Conservation (phyloP, 345 rosid species). For the Salix caprea region DNA sequence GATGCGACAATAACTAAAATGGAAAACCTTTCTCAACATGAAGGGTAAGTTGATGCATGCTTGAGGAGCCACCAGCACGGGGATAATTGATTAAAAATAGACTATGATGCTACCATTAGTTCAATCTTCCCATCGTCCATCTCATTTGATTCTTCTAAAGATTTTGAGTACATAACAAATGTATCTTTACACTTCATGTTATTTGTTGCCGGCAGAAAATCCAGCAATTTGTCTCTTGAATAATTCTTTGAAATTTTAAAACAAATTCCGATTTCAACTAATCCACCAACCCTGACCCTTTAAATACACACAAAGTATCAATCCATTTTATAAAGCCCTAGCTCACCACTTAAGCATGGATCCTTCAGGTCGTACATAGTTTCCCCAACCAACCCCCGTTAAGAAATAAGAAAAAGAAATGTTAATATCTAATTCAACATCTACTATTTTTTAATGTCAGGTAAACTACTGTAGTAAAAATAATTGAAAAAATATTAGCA, state of each 20-base stretch:
- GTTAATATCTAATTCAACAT: not conserved
- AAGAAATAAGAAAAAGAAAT: not conserved
- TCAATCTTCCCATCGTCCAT: not conserved
- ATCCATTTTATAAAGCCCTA: slow-evolving; percentile 1
- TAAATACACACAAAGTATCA: not conserved
- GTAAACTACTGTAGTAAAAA: not conserved
- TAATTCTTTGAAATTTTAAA: not conserved
- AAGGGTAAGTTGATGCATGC: not conserved
- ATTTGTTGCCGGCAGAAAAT: not conserved
- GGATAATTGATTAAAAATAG: not conserved
- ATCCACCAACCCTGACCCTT: not conserved
- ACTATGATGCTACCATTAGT: not conserved
- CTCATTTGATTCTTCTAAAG: not conserved
- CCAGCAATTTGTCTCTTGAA: not conserved
- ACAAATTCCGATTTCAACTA: not conserved
- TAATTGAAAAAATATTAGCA: not conserved
- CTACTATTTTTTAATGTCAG: not conserved
- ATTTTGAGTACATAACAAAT: not conserved
- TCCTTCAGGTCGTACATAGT: not conserved
- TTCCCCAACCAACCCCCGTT: not conserved
- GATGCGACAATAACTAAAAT: not conserved
- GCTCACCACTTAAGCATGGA: not conserved
- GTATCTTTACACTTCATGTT: not conserved
- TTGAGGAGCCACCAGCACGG: not conserved
- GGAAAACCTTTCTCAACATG: not conserved